Conservation (phyloP, 495 filamentous ascomycete genomes). For the Saxispiralis lemnorum region DNA sequence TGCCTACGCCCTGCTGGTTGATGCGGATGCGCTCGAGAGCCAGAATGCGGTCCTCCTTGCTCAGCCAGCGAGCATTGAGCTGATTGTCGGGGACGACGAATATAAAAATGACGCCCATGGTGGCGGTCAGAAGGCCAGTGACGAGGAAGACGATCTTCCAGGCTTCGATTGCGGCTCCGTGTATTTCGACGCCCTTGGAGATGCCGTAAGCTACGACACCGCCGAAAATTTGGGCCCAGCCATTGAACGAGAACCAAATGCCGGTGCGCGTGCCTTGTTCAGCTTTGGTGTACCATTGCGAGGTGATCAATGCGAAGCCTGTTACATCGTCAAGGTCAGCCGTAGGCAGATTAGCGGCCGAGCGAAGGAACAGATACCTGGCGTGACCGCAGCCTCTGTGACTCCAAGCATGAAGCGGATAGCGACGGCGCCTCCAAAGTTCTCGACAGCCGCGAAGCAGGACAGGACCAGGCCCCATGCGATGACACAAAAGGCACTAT, state of each 20-base stretch:
- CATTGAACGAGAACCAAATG: slow-evolving; percentile 36
- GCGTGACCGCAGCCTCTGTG: slow-evolving; percentile 31
- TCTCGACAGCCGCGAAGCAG: slow-evolving; percentile 27
- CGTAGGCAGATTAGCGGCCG: no score
- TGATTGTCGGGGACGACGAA: slow-evolving; percentile 53
- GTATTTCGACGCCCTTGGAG: slow-evolving; percentile 34
- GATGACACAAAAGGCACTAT: slow-evolving; percentile 26
- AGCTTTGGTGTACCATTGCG: slow-evolving; percentile 33
- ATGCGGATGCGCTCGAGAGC: slow-evolving; percentile 24
- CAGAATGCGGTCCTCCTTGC: slow-evolving; percentile 38
- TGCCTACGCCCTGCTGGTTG: slow-evolving; percentile 25
- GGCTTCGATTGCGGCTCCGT: slow-evolving; percentile 37
- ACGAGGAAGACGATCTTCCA: slow-evolving; percentile 58
- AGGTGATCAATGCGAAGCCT: slow-evolving; percentile 33
- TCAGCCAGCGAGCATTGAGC: slow-evolving; percentile 49
- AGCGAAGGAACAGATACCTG: background rate
- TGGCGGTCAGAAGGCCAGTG: slow-evolving; percentile 42
- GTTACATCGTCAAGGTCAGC: no score
- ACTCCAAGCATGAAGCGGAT: slow-evolving; percentile 35
- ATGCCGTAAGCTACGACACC: slow-evolving; percentile 49
- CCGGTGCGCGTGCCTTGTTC: slow-evolving; percentile 32
- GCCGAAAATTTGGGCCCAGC: slow-evolving; percentile 31
- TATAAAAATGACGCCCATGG: slow-evolving; percentile 40
- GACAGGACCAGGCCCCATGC: slow-evolving; percentile 29
- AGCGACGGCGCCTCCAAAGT: slow-evolving; percentile 25